Base-by-base conservation (phyloP, 2,329 filamentous ascomycete genomes). In the Aspergillus caelatus region DNA sequence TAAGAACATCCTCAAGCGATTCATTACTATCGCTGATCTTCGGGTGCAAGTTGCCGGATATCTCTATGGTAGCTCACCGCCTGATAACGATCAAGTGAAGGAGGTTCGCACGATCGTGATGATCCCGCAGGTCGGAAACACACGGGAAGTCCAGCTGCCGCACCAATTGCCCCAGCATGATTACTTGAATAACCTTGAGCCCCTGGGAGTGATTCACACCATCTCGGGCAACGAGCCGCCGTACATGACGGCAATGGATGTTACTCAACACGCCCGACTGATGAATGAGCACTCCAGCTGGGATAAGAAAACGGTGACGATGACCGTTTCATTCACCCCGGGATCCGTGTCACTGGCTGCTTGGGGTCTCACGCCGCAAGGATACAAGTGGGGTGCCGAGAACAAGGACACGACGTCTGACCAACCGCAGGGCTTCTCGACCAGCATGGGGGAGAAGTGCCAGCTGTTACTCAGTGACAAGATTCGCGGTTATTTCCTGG, bases 1-100 rank as follows among this genome's bases (percentile, higher is more conserved):
- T 0, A 99, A 98, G 87, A 99, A 99, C 78, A 90, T 99, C 56
- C 86, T 99, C 72, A 97, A 97, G 85, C 92, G 93, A 68, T 99
- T 99, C 84, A 98, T 99, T 81, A 95, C 92, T 28, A 96, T 99
- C 74, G 91, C 95, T 54, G 95, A 99, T 82, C 87, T 99, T 61
- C 91, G 96, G 55, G 94, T 98, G 16, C 95, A 99, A 79, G 94
- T 99, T 57, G 94, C 94, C 19, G 95, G 94, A 1, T 99, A 97
- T 77, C 86, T 99, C 0, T 99, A 99, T 76, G 95, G 95, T 68
- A 88, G 88, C 54, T 97, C 94, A 1, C 94, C 95, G 3, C 90
- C 92, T 8, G 95, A 98, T 80, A 97, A 98, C 74, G 91, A 94
- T 68, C 92, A 96, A 74, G 92, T 99, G 78, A 99, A 98, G 85